Base-by-base conservation (phyloP, 2,329 filamentous ascomycete genomes). In the Trematosphaeria pertusa region DNA sequence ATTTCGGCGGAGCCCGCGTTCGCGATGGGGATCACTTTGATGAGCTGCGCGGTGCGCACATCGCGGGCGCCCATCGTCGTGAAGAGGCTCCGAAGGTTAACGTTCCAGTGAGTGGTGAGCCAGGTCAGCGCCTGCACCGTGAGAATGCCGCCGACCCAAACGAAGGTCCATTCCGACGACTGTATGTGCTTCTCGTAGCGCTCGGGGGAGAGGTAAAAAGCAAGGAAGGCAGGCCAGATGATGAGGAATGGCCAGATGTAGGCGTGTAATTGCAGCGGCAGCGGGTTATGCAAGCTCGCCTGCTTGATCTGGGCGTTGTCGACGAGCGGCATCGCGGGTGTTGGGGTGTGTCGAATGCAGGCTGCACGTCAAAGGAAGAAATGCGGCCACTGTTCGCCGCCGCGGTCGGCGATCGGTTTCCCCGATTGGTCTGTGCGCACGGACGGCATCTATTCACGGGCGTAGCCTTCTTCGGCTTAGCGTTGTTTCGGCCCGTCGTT, bases 81-180 rank as follows among this genome's bases (percentile, higher is more conserved):
- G 73, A 97, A 96, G 50, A 86, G 75, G 17, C 87, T 88, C 66
- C 86, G 84, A 54, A 97, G 78, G 68, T 92, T 87, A 70, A 99
- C 91, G 68, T 90, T 97, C 94, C 94, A 99, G 77, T 97, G 91
- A 36, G 94, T 99, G 77, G 89, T 93, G 52, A 99, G 82, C 93
- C 94, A 99, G 61, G 91, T 77, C 55, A 99, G 81, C 55, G 89
- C 86, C 78, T 99, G 95, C 46, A 88, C 67, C 9, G 92, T 96
- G 71, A 95, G 81, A 69, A 99, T 97, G 59, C 85, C 82, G 64
- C 89, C 93, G 58, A 88, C 84, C 86, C 90, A 99, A 54, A 99
- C 90, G 70, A 96, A 96, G 1, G 95, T 97, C 93, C 94, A 99
- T 80, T 99, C 94, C 61, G 88, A 86, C n/a, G 88, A 92, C 63